Conservation (phyloP, 2,329 filamentous ascomycete genomes). For the Camptophora hylomeconis region DNA sequence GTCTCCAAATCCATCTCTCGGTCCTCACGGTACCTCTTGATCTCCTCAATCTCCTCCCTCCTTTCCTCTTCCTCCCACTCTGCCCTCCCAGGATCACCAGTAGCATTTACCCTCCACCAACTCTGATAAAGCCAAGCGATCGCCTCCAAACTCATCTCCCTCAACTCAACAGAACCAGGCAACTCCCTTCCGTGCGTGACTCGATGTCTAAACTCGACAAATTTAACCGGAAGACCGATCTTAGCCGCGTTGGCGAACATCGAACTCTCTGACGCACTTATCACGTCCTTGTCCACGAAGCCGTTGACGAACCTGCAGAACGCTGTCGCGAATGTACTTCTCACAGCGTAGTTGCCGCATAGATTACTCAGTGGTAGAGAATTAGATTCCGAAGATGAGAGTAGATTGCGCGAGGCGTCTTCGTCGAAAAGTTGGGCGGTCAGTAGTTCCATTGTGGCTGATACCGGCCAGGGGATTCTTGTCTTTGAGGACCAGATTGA, state of each 20-base stretch:
- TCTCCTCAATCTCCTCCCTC: background rate
- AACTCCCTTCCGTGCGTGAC: constrained; percentile 72
- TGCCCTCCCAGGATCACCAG: constrained; percentile 9
- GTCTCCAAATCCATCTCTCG: too few species aligned
- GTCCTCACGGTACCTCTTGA: background rate
- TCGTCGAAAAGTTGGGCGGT: too few species aligned
- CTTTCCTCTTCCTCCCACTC: constrained; percentile 5
- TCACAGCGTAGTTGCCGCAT: constrained; percentile 12
- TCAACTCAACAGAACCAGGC: constrained; percentile 55
- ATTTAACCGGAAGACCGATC: constrained; percentile 36
- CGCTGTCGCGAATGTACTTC: constrained; percentile 18
- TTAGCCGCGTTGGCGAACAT: constrained; percentile 17
- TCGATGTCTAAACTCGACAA: constrained; percentile 72
- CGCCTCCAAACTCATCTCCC: constrained; percentile 50
- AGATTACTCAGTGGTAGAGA: too few species aligned
- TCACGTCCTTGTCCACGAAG: constrained; percentile 18
- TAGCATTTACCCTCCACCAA: constrained; percentile 16
- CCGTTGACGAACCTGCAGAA: constrained; percentile 18
- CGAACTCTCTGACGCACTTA: constrained; percentile 12
- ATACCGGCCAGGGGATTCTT: too few species aligned
- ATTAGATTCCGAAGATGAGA: too few species aligned
- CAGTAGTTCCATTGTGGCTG: too few species aligned
- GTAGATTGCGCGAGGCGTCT: too few species aligned
- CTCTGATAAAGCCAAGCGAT: constrained; percentile 62
- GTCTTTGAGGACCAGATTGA: constrained; percentile 16